Evolutionary conservation across 2,329 filamentous ascomycete genomes (phyloP).

Genomic region (Tolypocladium tropicale): DNA sequence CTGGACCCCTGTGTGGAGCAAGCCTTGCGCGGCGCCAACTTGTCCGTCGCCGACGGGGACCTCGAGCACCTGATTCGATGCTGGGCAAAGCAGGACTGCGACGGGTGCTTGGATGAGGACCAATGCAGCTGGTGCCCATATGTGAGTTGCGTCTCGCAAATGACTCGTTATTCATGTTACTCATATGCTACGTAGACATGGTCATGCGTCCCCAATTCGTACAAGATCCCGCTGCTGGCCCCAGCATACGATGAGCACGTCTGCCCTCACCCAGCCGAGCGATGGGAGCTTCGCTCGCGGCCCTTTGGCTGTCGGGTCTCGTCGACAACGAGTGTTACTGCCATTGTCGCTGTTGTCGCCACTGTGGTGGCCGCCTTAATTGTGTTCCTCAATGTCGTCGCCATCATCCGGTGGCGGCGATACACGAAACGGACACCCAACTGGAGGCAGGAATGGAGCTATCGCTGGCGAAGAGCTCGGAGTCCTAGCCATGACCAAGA

Average conservation of each 20-base stretch:
- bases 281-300: constrained; percentile 25
- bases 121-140: constrained; percentile 44
- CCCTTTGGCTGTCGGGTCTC: constrained; percentile 26
- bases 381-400: constrained; percentile 6
- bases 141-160: constrained; percentile 16
- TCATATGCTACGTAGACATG: constrained; percentile 28
- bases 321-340: constrained; percentile 20
- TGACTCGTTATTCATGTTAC: neutral
- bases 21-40: constrained; percentile 17
- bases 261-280: constrained; percentile 39
- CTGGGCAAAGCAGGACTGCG: constrained; percentile 40
- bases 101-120: constrained; percentile 29
- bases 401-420: constrained; percentile 10
- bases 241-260: constrained; percentile 38
- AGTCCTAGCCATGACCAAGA: constrained; percentile 11
- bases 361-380: constrained; percentile 16
- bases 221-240: constrained; percentile 34
- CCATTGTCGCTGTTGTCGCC: constrained; percentile 15
- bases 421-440: constrained; percentile 10
- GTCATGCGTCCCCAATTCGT: constrained; percentile 42
- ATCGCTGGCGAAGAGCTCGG: constrained; percentile 7
- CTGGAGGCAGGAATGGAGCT: constrained; percentile 8
- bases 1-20: neutral
- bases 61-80: constrained; percentile 35
- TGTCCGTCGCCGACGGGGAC: constrained; percentile 16